Conservation (phyloP, 257 asterid genomes). For the Primulina eburnea region DNA sequence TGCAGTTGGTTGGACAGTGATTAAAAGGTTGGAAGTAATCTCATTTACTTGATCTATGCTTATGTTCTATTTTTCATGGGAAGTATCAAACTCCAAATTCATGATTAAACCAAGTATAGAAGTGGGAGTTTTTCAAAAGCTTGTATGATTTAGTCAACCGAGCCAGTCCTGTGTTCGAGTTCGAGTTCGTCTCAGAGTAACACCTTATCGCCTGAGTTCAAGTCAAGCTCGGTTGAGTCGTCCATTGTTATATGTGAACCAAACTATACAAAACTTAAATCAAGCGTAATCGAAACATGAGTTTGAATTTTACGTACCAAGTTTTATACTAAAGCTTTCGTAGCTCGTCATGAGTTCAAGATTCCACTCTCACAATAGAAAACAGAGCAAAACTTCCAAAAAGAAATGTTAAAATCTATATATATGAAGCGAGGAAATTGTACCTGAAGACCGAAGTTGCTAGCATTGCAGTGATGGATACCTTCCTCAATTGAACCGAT, state of each 20-base stretch:
- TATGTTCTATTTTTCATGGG: not conserved
- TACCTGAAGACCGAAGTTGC: constrained; percentile 97
- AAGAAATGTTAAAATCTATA: too few relatives aligned
- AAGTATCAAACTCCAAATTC: not conserved
- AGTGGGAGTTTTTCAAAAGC: not conserved
- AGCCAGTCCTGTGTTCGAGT: not conserved
- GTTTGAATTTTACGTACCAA: too few relatives aligned
- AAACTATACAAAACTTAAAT: too few relatives aligned
- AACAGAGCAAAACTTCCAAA: not conserved
- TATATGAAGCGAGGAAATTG: not conserved
- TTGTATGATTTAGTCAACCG: not conserved
- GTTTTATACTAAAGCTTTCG: too few relatives aligned
- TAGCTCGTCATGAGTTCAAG: too few relatives aligned
- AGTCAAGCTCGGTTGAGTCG: not conserved
- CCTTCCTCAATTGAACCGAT: constrained; percentile 84
- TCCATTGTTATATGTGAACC: not conserved
- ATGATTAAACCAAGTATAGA: not conserved
- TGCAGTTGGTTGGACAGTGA: constrained; percentile 15
- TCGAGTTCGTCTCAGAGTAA: not conserved
- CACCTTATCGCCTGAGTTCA: not conserved
- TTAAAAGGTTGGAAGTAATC: not conserved
- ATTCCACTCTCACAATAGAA: not conserved
- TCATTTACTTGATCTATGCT: not conserved
- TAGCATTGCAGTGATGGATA: constrained; percentile 93
- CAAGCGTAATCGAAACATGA: too few relatives aligned